Evolutionary conservation across 1,139 yeast species (phyloP), one percentile per base, ranked within the genome.

Genomic region (Tardiomyces blankii): DNA sequence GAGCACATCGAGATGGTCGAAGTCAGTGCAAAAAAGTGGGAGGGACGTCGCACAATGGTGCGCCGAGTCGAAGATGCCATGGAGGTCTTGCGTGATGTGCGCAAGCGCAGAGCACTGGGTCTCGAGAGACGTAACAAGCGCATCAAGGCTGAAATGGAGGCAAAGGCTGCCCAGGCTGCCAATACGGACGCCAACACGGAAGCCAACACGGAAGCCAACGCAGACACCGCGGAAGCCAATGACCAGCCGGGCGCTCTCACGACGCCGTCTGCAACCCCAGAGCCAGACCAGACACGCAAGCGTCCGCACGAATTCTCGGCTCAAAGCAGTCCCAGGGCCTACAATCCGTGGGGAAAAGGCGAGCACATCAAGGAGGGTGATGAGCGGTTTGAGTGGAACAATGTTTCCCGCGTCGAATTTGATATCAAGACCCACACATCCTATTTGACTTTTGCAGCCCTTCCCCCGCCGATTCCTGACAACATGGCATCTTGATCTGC

Each of bases 401-500:
- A 86, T 53, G 93, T 89, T 21, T 80, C 96, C 14, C 81, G 80
- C 60, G 70, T 82, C 2, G 98, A 91, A 62, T 59, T 80, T 3
- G 97, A 91, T 58, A 73, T 91, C 57, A 91, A 89, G 66, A 82
- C 89, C 19, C 99, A 93, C 56, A 93, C 99, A 0, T 87, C 96
- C 0, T 93, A 87, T 61, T 69, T 93, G 60, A 87, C 96, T 1
- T 93, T 93, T 74, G 99, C 98, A 33, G 51, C 57, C 18, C 59
- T 64, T 11, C 68, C 69, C 3, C 68, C 69, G 21, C 44, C 46
- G 28, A 32, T 49, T 16, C 51, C 50, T 14, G 42, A 33, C 2
- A 38, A 18, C 13, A 38, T 38, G 35, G 5, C 35, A 30, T 13
- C 35, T 13, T 30, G 5, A 30, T 30, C 9, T 5, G 5, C 25